Base-by-base conservation (phyloP, 2,329 filamentous ascomycete species). In the Diaporthe ilicicola region DNA sequence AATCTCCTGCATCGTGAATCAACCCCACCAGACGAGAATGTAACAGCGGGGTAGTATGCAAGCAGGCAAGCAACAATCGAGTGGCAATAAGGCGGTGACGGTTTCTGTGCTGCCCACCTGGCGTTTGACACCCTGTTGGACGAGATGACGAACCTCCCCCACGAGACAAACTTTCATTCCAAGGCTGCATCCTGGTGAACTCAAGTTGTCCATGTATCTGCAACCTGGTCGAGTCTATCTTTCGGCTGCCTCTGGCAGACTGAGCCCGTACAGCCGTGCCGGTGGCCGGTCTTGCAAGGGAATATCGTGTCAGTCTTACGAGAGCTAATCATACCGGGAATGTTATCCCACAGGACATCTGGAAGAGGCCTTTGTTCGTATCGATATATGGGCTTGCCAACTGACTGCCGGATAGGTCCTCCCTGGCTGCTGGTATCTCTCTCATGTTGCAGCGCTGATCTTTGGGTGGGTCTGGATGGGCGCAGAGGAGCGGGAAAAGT, bases 1-100 rank as follows among this genome's bases (percentile, higher is more conserved):
- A 48, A 62, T 62, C 59, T 62, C 59, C 29, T 34, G 59, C 27
- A 62, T 62, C 59, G 59, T 48, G 42, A 48, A 62, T 62, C 59
- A 62, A 37, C 59, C 59, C 59, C 59, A 42, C 59, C 42, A 62
- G 59, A 48, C 59, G 59, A 62, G 59, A 62, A 62, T 34, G 29
- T 29, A 62, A 62, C 59, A 62, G 59, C 59, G 59, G 59, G 59
- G 59, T 62, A 62, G 42, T 39, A 4, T 46, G 13, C 27, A 46
- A 19, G 13, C 44, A 27, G 19, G 55, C 13, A n/a, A n/a, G 19
- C 24, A 22, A 27, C 54, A 12, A 15, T 39, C 24, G 39, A 17
- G 1, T n/a, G 19, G 19, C 27, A 15, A 32, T 4, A 34, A 62
- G 56, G 56, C 56, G 56, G 56, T 62, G 56, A 62, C 56, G 56